Conservation (phyloP, 805 yeast species). For the Cyberlindnera veronae region DNA sequence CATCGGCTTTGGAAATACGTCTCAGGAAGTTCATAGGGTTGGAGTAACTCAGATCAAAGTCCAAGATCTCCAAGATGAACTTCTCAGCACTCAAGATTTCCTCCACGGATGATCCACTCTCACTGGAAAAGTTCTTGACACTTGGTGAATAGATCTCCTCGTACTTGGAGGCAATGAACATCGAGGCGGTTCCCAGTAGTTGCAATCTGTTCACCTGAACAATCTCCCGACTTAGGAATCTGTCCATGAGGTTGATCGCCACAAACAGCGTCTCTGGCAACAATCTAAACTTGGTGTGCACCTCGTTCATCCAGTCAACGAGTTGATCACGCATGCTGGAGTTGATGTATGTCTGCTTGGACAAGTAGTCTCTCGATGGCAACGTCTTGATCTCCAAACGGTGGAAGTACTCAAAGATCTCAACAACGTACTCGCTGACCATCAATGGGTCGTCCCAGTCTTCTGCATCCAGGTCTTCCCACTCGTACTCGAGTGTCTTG, state of each 20-base stretch:
- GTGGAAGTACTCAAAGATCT: constrained; percentile 75
- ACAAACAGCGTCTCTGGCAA: constrained; percentile 82
- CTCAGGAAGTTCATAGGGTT: constrained; percentile 88
- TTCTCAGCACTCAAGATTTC: constrained; percentile 83
- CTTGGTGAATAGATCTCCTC: constrained; percentile 91
- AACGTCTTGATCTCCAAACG: constrained; percentile 63
- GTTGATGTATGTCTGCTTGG: constrained; percentile 60
- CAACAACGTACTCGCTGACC: constrained; percentile 87
- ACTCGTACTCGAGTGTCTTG: constrained; percentile 33
- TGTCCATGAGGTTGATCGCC: constrained; percentile 82
- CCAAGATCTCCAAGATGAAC: constrained; percentile 64
- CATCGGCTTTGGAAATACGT: constrained; percentile 87
- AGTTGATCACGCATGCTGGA: constrained; percentile 83
- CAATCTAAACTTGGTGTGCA: constrained; percentile 77
- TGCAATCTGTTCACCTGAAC: constrained; percentile 80
- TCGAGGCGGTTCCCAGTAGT: constrained; percentile 77
- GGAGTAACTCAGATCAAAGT: constrained; percentile 78
- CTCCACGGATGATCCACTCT: constrained; percentile 76
- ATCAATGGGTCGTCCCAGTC: constrained; percentile 75
- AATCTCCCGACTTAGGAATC: constrained; percentile 71
- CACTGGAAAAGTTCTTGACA: constrained; percentile 82
- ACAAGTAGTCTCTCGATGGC: constrained; percentile 67
- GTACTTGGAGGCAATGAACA: constrained; percentile 88
- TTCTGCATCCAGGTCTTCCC: constrained; percentile 61
- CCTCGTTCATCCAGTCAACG: constrained; percentile 91